Base-by-base conservation (phyloP, 257 asterid species). In the Fraxinus pennsylvanica region DNA sequence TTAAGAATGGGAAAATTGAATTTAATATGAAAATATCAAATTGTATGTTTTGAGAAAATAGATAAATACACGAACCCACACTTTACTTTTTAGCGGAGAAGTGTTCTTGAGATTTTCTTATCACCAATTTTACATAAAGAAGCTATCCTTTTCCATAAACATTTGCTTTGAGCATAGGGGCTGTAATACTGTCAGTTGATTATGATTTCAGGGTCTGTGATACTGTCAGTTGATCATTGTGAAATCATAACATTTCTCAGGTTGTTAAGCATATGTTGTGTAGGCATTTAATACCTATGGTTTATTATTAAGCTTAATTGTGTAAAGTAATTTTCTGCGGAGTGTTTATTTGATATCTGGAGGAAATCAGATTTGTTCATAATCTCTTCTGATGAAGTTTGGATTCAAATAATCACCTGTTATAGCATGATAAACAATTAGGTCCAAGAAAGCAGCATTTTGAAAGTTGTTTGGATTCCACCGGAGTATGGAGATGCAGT, bases 401-500 rank as follows among this genome's bases (percentile, higher is more conserved):
- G 69, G 69, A 63, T 63, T 63, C 69, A 4, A 63, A 25, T 63
- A 12, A 63, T 63, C 35, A 63, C 69, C 36, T 63, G 69, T 63
- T 25, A 10, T 63, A 63, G 69, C 69, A 22, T 63, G 69, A 63
- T 27, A 63, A 22, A 47, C 19, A 33, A 73, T 41, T 83, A 94
- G 98, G 98, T 86, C 45, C 68, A 74, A 41, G 91, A 86, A 78
- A 84, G 84, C 77, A 83, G 94, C 91, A 80, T 90, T 82, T 66
- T 75, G 74, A 92, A 92, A 81, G 68, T 94, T 81, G 92, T 92
- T 15, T 93, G 98, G 98, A 88, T 85, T 74, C 98, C 97, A 41
- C 97, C 97, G 10, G 92, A 87, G 78, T 92, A 86, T 79, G 98
- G 98, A 68, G 97, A 93, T 79, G 95, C 83, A 9, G 87, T 94